Percentiles rank a stretch among this genome's conserved stretches.
Evolutionary conservation across 345 rosid genomes (phyloP).

Genomic region (Eucalyptus curtisii): DNA sequence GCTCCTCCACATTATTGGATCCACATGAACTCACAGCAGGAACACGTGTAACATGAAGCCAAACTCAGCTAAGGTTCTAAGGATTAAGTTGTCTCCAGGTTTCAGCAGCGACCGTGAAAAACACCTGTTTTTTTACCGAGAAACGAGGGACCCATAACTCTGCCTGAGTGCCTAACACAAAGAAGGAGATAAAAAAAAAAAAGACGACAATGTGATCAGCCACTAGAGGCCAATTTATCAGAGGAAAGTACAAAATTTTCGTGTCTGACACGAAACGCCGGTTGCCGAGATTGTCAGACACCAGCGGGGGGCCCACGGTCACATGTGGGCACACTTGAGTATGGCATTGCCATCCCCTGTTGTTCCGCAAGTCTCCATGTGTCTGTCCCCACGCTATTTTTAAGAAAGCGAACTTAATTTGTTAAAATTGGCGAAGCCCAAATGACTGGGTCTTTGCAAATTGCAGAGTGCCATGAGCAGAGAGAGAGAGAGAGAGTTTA

Average conservation of each 20-base stretch:
- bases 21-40: background rate
- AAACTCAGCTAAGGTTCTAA: conserved; percentile 3
- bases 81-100: background rate
- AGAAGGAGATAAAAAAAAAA: background rate
- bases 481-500: background rate
- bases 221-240: background rate
- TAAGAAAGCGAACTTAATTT: background rate
- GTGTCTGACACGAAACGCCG: no score
- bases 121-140: background rate
- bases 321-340: background rate
- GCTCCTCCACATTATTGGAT: background rate
- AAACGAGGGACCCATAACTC: background rate
- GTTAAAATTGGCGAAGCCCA: background rate
- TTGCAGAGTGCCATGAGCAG: background rate
- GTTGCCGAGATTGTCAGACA: no score
- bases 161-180: background rate
- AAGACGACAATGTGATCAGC: background rate
- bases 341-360: background rate
- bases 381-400: background rate
- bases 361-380: background rate
- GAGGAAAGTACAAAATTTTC: background rate
- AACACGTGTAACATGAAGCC: conserved; percentile 4
- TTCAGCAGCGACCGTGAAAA: background rate
- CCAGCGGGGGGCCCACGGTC: background rate
- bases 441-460: background rate